These are phyloP conservation scores for Phialocephala subalpina DNA, from an alignment of 2,329 filamentous ascomycete species.

Conservation along the genomic window DNA sequence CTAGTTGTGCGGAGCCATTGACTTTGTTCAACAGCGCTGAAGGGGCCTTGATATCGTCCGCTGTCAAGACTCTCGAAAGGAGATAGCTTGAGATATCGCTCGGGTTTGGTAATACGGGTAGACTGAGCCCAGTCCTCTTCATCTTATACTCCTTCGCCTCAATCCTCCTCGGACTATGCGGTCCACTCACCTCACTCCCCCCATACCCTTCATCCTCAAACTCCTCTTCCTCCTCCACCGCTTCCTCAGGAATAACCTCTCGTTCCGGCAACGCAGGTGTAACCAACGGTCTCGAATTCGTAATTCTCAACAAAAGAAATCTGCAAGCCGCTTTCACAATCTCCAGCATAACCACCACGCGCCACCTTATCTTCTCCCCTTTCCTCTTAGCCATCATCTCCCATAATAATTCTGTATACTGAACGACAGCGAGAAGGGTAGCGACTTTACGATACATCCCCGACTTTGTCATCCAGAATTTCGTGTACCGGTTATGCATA, in stretches of 20 bases:
- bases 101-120: slow-evolving; percentile 83
- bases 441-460: slow-evolving; percentile 83
- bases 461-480: slow-evolving; percentile 69
- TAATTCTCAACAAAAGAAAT: slow-evolving; percentile 81
- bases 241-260: slow-evolving; percentile 73
- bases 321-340: slow-evolving; percentile 86
- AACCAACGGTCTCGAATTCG: slow-evolving; percentile 82
- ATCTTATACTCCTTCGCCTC: slow-evolving; percentile 76
- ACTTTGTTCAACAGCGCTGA: slow-evolving; percentile 85
- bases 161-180: slow-evolving; percentile 22
- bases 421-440: slow-evolving; percentile 84
- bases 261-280: slow-evolving; percentile 87
- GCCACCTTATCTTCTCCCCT: slow-evolving; percentile 86
- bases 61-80: slow-evolving; percentile 87
- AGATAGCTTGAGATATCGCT: slow-evolving; percentile 88
- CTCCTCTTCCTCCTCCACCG: slow-evolving; percentile 52
- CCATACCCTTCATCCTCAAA: slow-evolving; percentile 51
- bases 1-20: slow-evolving; percentile 75
- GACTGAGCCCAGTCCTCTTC: slow-evolving; percentile 88
- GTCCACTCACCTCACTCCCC: slow-evolving; percentile 30
- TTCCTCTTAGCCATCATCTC: slow-evolving; percentile 94
- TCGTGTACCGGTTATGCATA: slow-evolving; percentile 71
- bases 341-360: slow-evolving; percentile 85
- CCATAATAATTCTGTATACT: slow-evolving; percentile 95
- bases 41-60: slow-evolving; percentile 95